Evolutionary conservation across 192 early-diverging fungal species (phyloP), one percentile per base, ranked within the genome.

Genomic region (Umbelopsis ramanniana): DNA sequence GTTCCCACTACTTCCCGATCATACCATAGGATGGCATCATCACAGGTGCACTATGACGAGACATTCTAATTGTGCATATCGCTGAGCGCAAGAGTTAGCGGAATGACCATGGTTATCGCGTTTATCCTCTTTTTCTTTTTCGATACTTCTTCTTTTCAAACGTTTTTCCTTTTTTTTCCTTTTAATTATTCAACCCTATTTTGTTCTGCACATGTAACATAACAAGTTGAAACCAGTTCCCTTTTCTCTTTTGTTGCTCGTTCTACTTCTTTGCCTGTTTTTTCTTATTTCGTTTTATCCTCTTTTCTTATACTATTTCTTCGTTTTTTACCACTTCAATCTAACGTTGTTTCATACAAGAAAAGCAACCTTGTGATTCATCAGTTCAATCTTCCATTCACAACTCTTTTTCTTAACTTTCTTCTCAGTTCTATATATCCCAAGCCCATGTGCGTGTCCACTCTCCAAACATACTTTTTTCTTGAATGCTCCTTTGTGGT

Each of bases 171-270:
- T 29, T 63, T 57, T 57, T 57, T 57, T 33, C 12, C 29, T 57
- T 37, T 63, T 63, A 63, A 63, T 63, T 63, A 63, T 63, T 63
- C 57, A 63, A 63, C 57, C 26, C 57, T 63, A 63, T 63, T 63
- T 63, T 63, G 57, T 63, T 63, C 57, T 63, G 57, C 57, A 63
- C 57, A 63, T 63, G 57, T 63, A 63, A 63, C 57, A 63, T 63
- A 63, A 14, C 57, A 63, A 63, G 57, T 63, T 63, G 57, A 63
- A 63, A 29, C 57, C 26, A 29, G 8, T 63, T 37, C 17, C 26
- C 26, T 26, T 29, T n/a, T 29, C 14, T 55, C 21, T 14, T 7
- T 22, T 55, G 6, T 55, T 55, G 21, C 14, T 63, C 33, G 23
- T 63, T 37, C 57, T 37, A 38, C 57, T 37, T 63, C 33, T 63